Conservation (phyloP, 73 alveolate genomes). For the Paramecium bursaria region DNA sequence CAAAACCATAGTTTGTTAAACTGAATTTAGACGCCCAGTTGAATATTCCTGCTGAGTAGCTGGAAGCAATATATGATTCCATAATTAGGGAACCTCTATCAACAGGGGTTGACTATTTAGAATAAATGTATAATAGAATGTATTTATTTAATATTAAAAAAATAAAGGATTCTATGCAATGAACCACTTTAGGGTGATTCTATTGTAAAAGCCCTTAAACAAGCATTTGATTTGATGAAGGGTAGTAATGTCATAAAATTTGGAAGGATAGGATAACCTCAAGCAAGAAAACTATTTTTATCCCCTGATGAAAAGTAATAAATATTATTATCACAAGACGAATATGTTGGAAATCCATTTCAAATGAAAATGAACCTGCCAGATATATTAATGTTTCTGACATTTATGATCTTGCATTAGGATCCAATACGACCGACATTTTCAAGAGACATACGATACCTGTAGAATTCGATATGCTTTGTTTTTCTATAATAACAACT, state of each 20-base stretch:
- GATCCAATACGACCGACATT: constrained; percentile 72
- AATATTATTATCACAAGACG: constrained; percentile 7
- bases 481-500: constrained; percentile 75
- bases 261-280: constrained; percentile 77
- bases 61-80: constrained; percentile 73
- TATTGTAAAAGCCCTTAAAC: constrained; percentile 1
- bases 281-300: constrained; percentile 74
- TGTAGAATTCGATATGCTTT: constrained; percentile 74
- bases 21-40: constrained; percentile 53
- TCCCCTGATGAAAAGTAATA: constrained; percentile 69
- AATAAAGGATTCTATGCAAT: constrained; percentile 18
- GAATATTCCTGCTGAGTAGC: constrained; percentile 27
- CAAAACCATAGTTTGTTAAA: constrained; percentile 71
- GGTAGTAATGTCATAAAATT: constrained; percentile 76
- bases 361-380: constrained; percentile 64
- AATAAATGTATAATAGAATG: constrained; percentile 77
- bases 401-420: constrained; percentile 74
- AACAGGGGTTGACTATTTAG: constrained; percentile 76
- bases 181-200: constrained; percentile 14
- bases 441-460: constrained; percentile 75
- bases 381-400: constrained; percentile 55
- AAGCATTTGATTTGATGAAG: constrained; percentile 50
- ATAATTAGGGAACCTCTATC: constrained; percentile 69
- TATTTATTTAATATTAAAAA: neutral
- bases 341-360: constrained; percentile 43